These are phyloP conservation scores for Boletellus sp. DNA, from an alignment of 768 basidiomycete genomes.

Conservation along the genomic window DNA sequence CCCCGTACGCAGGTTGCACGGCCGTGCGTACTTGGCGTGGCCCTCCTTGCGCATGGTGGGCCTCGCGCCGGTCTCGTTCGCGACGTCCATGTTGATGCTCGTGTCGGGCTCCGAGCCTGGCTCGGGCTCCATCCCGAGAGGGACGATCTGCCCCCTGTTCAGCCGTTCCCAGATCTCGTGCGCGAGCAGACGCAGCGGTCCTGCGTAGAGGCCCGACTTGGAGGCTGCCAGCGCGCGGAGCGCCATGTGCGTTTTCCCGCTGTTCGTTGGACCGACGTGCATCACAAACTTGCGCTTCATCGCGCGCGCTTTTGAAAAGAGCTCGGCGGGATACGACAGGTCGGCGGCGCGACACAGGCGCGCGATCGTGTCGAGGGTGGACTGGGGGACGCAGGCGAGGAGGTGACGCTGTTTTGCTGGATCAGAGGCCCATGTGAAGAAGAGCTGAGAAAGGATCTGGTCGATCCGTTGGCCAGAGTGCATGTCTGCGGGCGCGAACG, in stretches of 20 bases:
- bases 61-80: constrained; percentile 17
- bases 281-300: constrained; percentile 78
- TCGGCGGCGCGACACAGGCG: constrained; percentile 39
- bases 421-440: constrained; percentile 54
- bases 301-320: constrained; percentile 49
- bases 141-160: constrained; percentile 85
- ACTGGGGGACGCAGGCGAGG: constrained; percentile 23
- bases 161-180: constrained; percentile 92
- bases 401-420: constrained; percentile 28
- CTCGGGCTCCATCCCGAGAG: constrained; percentile 53
- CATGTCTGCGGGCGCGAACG: constrained; percentile 30
- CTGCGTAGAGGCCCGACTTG: constrained; percentile 74
- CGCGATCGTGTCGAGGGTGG: constrained; percentile 38
- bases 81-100: constrained; percentile 31
- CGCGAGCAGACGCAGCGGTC: constrained; percentile 88
- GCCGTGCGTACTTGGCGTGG: constrained; percentile 49
- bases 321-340: constrained; percentile 46
- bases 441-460: constrained; percentile 46
- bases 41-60: constrained; percentile 35
- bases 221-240: constrained; percentile 83
- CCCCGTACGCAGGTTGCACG: constrained; percentile 87
- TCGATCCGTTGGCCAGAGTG: constrained; percentile 36
- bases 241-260: constrained; percentile 94
- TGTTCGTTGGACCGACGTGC: constrained; percentile 97
- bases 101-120: constrained; percentile 36